Evolutionary conservation across 1,139 yeast species (phyloP), one percentile per base, ranked within the genome.

Genomic region (Suhomyces taliae): DNA sequence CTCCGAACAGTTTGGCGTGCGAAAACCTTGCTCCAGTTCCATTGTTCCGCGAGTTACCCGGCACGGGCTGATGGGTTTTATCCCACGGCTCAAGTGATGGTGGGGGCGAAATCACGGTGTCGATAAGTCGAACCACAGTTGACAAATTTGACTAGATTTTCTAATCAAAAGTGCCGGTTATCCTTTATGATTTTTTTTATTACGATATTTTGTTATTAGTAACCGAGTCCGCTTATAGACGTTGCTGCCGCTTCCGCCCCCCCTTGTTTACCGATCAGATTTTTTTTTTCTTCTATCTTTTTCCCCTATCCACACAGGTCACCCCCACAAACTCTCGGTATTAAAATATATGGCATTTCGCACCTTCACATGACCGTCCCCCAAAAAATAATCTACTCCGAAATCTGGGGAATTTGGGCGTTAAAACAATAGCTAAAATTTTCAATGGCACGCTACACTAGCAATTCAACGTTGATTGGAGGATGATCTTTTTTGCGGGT

Each of bases 321-420:
- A 29, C 32, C 32, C 32, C 32, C 32, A 29, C 32, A 29, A 29
- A 19, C 6, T 19, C 6, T 29, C 32, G 32, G 32, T 5, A 11
- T 29, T 29, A 29, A 29, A 29, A 29, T 8, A 29, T 29, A 29
- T 29, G 32, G 32, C 32, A 29, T 29, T 29, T 29, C 32, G 3
- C 32, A 29, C 26, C 34, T 46, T 46, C 49, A 46, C 49, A 46
- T 46, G 49, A 38, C 37, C 44, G 35, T 39, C 33, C 12, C 29
- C 7, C 14, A 43, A 39, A 39, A 39, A 42, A 34, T 24, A 37
- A 27, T 27, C 39, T 51, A 55, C 57, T 55, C 59, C 59, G 59
- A 55, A 55, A 55, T 54, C 59, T 55, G 59, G 59, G 59, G 59
- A 54, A 54, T 46, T 19, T 36, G 32, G 31, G 37, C 45, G 15